A percentile compares a stretch with the other conserved stretches of the same genome.
These are phyloP conservation scores for Phalaenopsis equestris DNA, from an alignment of 106 monocot species.

Conservation along the genomic window DNA sequence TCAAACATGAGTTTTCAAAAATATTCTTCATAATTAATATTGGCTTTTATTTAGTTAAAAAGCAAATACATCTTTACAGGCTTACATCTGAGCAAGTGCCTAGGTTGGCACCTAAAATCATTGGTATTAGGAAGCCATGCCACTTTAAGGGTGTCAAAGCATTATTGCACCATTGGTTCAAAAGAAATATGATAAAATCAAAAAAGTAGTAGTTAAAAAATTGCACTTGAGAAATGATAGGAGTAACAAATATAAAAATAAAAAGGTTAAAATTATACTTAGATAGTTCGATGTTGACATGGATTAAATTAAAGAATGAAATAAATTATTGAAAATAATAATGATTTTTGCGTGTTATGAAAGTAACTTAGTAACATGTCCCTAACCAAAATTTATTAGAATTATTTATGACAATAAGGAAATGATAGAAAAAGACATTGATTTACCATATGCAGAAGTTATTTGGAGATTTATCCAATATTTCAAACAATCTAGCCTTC, in stretches of 20 bases:
- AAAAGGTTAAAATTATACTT: too few relatives aligned
- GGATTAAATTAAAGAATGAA: too few relatives aligned
- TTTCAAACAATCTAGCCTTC: neutral
- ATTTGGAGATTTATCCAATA: neutral
- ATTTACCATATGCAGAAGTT: neutral
- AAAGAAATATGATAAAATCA: neutral
- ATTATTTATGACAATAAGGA: neutral
- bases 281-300: too few relatives aligned
- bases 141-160: too few relatives aligned
- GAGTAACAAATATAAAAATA: neutral
- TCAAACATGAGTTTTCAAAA: too few relatives aligned
- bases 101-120: too few relatives aligned
- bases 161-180: too few relatives aligned
- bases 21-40: too few relatives aligned
- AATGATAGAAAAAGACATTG: neutral
- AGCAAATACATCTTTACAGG: too few relatives aligned
- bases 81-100: too few relatives aligned
- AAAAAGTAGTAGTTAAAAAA: neutral
- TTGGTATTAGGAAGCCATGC: too few relatives aligned
- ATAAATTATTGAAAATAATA: neutral
- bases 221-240: neutral
- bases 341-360: neutral
- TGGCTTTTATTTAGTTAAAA: too few relatives aligned
- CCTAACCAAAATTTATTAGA: neutral
- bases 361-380: neutral